These are phyloP conservation scores for Suillus ampliporus DNA, from an alignment of 768 basidiomycete species.

Conservation along the genomic window DNA sequence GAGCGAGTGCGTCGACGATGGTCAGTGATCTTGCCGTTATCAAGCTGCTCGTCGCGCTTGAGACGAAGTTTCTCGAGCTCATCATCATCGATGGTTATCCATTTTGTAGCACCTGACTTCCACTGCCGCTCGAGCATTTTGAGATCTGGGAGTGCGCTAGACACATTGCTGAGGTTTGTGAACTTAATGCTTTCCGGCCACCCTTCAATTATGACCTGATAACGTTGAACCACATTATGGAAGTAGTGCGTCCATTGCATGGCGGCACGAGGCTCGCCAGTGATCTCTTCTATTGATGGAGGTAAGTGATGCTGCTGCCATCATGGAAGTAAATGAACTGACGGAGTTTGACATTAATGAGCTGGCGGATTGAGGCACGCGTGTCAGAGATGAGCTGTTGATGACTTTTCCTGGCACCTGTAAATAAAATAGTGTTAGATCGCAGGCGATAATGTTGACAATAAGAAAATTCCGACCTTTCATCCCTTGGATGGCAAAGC, in stretches of 20 bases:
- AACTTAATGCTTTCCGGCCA: slow-evolving; percentile 13
- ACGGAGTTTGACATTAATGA: slow-evolving; percentile 8
- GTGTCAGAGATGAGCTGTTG: slow-evolving; percentile 7
- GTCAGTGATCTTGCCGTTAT: slow-evolving; percentile 8
- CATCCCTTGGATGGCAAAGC: slow-evolving; percentile 14
- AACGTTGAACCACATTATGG: slow-evolving; percentile 1
- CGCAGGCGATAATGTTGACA: slow-evolving; percentile 1
- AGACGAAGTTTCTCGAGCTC: slow-evolving; percentile 5
- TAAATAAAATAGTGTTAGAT: neutral
- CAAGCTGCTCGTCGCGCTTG: slow-evolving; percentile 2
- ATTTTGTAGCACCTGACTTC: slow-evolving; percentile 10
- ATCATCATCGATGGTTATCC: slow-evolving; percentile 9
- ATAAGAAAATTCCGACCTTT: slow-evolving; percentile 17
- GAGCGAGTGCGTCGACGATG: slow-evolving; percentile 1
- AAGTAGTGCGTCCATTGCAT: slow-evolving; percentile 13
- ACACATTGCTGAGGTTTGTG: slow-evolving; percentile 12
- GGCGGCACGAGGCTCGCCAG: slow-evolving; percentile 3
- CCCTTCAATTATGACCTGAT: slow-evolving; percentile 8
- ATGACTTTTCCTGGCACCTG: slow-evolving; percentile 12
- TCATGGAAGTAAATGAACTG: slow-evolving; percentile 8
- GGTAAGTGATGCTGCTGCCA: neutral
- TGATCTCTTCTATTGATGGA: slow-evolving; percentile 9
- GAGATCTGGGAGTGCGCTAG: slow-evolving; percentile 15
- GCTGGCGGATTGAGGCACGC: neutral
- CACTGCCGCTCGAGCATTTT: slow-evolving; percentile 11